phyloP scores from a whole-genome alignment of 2,329 filamentous ascomycete genomes.

The Pyrenophora teres region DNA sequence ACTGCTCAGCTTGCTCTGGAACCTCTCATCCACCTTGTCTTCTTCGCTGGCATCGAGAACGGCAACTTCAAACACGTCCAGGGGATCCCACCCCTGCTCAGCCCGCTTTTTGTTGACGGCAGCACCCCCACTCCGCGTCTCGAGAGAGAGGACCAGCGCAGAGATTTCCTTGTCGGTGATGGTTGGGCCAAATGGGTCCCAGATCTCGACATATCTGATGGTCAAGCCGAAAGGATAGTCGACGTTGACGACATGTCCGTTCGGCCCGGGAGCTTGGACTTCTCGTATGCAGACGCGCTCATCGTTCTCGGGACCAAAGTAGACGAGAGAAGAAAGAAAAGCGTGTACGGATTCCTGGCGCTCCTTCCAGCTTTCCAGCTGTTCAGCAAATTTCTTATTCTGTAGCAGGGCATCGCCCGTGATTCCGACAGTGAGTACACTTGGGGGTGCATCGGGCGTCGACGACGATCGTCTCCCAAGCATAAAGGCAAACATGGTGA shows the following conservation, averaged over 20 bases:
- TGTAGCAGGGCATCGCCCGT: slow-evolving; percentile 84
- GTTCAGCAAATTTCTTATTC: slow-evolving; percentile 85
- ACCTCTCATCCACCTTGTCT: slow-evolving; percentile 59
- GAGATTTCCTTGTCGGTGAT: slow-evolving; percentile 79
- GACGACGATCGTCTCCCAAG: slow-evolving; percentile 51
- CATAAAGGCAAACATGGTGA: slow-evolving; percentile 82
- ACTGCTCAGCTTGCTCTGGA: slow-evolving; percentile 87
- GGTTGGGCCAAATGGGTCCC: slow-evolving; percentile 88
- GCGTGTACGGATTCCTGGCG: slow-evolving; percentile 71
- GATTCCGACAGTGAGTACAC: slow-evolving; percentile 78
- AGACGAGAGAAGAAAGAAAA: slow-evolving; percentile 68
- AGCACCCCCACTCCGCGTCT: slow-evolving; percentile 81
- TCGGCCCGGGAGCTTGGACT: slow-evolving; percentile 52
- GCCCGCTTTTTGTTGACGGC: slow-evolving; percentile 83
- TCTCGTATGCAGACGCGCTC: slow-evolving; percentile 50
- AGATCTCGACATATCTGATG: slow-evolving; percentile 82
- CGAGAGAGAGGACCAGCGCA: slow-evolving; percentile 82
- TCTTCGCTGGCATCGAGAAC: slow-evolving; percentile 74
- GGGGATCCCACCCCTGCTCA: slow-evolving; percentile 73
- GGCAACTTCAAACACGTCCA: slow-evolving; percentile 87
- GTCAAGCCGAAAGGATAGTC: slow-evolving; percentile 65
- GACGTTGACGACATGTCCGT: slow-evolving; percentile 61
- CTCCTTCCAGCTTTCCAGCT: slow-evolving; percentile 78
- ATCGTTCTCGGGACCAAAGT: slow-evolving; percentile 60
- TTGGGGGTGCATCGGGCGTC: slow-evolving; percentile 34